Base-by-base conservation (phyloP, 1,139 yeast genomes). In the Arxiozyma slooffiae region DNA sequence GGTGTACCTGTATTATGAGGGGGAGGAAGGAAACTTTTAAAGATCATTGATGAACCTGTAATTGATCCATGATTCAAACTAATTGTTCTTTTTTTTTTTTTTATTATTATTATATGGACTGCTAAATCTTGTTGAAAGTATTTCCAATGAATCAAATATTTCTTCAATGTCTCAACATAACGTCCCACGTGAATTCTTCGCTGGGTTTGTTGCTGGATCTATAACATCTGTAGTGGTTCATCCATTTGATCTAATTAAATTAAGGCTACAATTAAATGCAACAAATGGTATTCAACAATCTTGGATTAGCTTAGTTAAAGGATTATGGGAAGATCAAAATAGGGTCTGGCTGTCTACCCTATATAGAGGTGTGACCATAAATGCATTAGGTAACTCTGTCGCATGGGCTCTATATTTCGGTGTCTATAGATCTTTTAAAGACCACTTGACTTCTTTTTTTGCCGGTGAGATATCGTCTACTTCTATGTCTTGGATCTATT, bases 381-480 rank as follows among this genome's bases (percentile, higher is more conserved):
- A 90, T 62, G 61, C 90, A 3, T 51, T 86, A 0, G 98, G 97
- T 0, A 88, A 89, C 57, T 80, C 94, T 0, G 64, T 81, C 0
- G 94, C 96, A 0, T 92, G 98, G 97, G 86, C 89, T 0, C 64
- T 85, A 11, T 92, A 92, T 61, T 92, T 92, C 66, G 76, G 81
- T 21, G 69, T 85, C 38, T 92, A 90, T 67, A 78, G 82, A 44
- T 76, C 73, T 50, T 74, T 78, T 58, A 84, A 84, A 59, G 69
- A 68, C 38, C 49, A 62, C 5, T 61, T 60, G 47, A 48, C 46
- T 24, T 22, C 39, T 37, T 24, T n/a, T n/a, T n/a, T 46, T 36
- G 53, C 47, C 48, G 49, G 48, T 57, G 30, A 56, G 68, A 47
- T 53, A 56, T n/a, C 22, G 8, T 34, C 22, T 21, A 2, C 11